Conservation (phyloP, 1,139 yeast genomes). For the Protomyces arabidopsidicola region DNA sequence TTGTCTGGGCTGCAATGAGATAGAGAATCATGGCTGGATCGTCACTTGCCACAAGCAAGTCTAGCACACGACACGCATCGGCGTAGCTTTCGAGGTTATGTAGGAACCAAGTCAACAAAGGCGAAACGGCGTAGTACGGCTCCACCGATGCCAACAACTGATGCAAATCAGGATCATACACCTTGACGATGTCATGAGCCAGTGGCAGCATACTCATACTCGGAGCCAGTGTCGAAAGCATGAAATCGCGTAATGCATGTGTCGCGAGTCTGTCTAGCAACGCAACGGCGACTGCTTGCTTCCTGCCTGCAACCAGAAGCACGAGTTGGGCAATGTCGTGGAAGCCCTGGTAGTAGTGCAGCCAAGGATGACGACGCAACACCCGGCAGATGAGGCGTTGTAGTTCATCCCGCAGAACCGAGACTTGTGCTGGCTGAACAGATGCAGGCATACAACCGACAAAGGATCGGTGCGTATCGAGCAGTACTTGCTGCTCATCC, state of each 20-base stretch:
- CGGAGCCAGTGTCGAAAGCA: slow-evolving; percentile 66
- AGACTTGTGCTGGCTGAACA: slow-evolving; percentile 32
- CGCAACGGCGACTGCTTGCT: slow-evolving; percentile 40
- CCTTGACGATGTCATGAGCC: slow-evolving; percentile 56
- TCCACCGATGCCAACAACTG: slow-evolving; percentile 46
- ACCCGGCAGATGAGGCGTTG: slow-evolving; percentile 50
- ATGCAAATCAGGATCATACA: slow-evolving; percentile 52
- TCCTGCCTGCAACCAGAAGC: slow-evolving; percentile 49
- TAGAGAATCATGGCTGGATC: slow-evolving; percentile 24
- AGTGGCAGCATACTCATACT: slow-evolving; percentile 60
- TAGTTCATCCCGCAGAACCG: slow-evolving; percentile 43
- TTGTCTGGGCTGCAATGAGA: slow-evolving; percentile 16
- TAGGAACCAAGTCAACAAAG: slow-evolving; percentile 68
- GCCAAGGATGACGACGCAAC: slow-evolving; percentile 55
- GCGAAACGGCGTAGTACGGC: slow-evolving; percentile 65
- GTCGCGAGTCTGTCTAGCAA: slow-evolving; percentile 57
- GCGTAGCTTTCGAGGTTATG: slow-evolving; percentile 58
- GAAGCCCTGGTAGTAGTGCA: slow-evolving; percentile 83
- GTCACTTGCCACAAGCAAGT: slow-evolving; percentile 50
- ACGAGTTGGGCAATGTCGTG: slow-evolving; percentile 77
- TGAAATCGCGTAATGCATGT: slow-evolving; percentile 69
- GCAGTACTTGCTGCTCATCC: slow-evolving; percentile 70
- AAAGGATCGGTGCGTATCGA: slow-evolving; percentile 73
- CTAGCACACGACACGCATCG: slow-evolving; percentile 59
- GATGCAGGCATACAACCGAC: slow-evolving; percentile 33